phyloP scores from a whole-genome alignment of 441 rosid genomes.

The Populus tomentosa region DNA sequence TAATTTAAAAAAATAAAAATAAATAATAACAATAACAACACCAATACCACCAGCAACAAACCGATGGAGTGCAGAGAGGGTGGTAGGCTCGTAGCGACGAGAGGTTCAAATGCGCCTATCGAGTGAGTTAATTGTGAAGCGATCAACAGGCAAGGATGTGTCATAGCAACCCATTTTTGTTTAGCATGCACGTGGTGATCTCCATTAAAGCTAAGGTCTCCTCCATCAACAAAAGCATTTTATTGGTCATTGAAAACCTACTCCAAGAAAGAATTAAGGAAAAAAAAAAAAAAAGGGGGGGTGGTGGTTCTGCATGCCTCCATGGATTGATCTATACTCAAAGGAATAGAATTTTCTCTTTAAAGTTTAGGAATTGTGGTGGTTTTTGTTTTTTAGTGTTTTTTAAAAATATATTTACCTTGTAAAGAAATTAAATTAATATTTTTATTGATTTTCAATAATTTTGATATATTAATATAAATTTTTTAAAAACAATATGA shows the following conservation, averaged over 20 bases:
- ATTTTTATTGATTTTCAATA: too few relatives aligned
- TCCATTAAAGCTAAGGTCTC: constrained; percentile 7
- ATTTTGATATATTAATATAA: too few relatives aligned
- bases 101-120: too few relatives aligned
- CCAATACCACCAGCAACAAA: too few relatives aligned
- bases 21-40: too few relatives aligned
- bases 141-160: constrained; percentile 16
- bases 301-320: not conserved
- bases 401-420: too few relatives aligned
- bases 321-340: not conserved
- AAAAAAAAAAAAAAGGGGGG: not conserved
- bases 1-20: too few relatives aligned
- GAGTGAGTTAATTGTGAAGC: constrained; percentile 2
- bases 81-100: too few relatives aligned
- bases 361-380: not conserved
- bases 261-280: not conserved
- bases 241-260: constrained; percentile 6
- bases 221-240: not conserved
- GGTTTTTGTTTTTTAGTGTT: not conserved
- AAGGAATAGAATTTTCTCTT: not conserved
- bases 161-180: not conserved
- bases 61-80: too few relatives aligned
- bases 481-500: too few relatives aligned
- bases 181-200: constrained; percentile 20
- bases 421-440: too few relatives aligned